Conservation (phyloP, 1,139 yeast genomes). For the Hansenula anomala region DNA sequence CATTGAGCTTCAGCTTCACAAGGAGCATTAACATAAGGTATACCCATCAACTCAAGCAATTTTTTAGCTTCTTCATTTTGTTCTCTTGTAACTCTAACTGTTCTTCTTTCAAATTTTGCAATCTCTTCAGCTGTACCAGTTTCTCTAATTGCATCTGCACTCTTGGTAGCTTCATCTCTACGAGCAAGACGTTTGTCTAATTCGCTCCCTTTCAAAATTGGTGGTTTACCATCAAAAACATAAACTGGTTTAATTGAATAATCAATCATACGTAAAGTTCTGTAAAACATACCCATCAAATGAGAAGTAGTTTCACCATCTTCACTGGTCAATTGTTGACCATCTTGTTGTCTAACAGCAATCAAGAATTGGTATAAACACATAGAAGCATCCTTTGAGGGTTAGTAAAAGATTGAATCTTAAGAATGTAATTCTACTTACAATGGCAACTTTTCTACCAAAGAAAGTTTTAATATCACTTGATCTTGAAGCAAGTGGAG, state of each 20-base stretch:
- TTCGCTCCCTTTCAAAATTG: slow-evolving; percentile 84
- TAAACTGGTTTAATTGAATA: slow-evolving; percentile 93
- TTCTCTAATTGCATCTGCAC: slow-evolving; percentile 69
- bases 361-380: slow-evolving; percentile 89
- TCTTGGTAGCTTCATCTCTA: slow-evolving; percentile 79
- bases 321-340: slow-evolving; percentile 86
- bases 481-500: slow-evolving; percentile 75
- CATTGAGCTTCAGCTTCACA: slow-evolving; percentile 99
- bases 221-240: slow-evolving; percentile 95
- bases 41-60: slow-evolving; percentile 82
- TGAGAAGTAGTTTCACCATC: slow-evolving; percentile 95
- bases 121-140: slow-evolving; percentile 77
- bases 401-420: no score
- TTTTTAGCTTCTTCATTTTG: slow-evolving; percentile 93
- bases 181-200: slow-evolving; percentile 77
- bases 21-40: slow-evolving; percentile 90
- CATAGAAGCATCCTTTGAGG: slow-evolving; percentile 60
- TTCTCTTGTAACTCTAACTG: slow-evolving; percentile 81
- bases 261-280: slow-evolving; percentile 85
- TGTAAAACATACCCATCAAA: slow-evolving; percentile 89
- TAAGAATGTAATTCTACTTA: slow-evolving; percentile 17
- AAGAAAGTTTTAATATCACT: slow-evolving; percentile 80
- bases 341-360: slow-evolving; percentile 95
- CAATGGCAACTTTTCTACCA: slow-evolving; percentile 94
- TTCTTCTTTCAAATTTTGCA: slow-evolving; percentile 75